These are phyloP conservation scores for Fusarium burgessii DNA, from an alignment of 2,329 filamentous ascomycete species.

Conservation along the genomic window DNA sequence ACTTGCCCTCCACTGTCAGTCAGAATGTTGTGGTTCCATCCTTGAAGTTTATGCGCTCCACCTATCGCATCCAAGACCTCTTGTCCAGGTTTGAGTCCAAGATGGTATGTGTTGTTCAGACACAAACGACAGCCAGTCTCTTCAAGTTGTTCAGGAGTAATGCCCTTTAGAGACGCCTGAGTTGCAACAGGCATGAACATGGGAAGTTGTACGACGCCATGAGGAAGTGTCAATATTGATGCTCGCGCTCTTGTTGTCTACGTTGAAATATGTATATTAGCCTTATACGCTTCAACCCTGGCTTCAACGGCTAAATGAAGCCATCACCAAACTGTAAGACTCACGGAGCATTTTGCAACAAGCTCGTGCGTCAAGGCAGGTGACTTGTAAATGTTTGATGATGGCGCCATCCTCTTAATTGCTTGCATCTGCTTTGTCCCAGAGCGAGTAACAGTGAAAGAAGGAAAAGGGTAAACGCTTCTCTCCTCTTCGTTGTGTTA, in stretches of 20 bases:
- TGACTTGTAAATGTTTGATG: conserved; percentile 63
- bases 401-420: conserved; percentile 61
- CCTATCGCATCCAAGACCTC: conserved; percentile 87
- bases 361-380: conserved; percentile 83
- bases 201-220: conserved; percentile 89
- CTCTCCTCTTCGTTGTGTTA: conserved; percentile 16
- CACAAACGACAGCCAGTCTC: conserved; percentile 90
- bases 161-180: conserved; percentile 92
- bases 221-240: conserved; percentile 86
- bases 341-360: conserved; percentile 82
- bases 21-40: conserved; percentile 94
- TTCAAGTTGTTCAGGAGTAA: conserved; percentile 92
- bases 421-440: conserved; percentile 46
- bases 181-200: conserved; percentile 99
- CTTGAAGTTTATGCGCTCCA: conserved; percentile 93
- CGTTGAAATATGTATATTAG: conserved; percentile 38
- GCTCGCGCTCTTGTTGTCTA: conserved; percentile 96
- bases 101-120: conserved; percentile 97
- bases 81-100: conserved; percentile 94
- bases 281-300: conserved; percentile 2
- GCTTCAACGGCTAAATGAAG: conserved; percentile 16
- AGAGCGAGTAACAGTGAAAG: background rate
- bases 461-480: conserved; percentile 2
- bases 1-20: conserved; percentile 80
- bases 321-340: conserved; percentile 47